Conservation (phyloP, 495 filamentous ascomycete genomes). For the Pseudomonodictys pantanalensis region DNA sequence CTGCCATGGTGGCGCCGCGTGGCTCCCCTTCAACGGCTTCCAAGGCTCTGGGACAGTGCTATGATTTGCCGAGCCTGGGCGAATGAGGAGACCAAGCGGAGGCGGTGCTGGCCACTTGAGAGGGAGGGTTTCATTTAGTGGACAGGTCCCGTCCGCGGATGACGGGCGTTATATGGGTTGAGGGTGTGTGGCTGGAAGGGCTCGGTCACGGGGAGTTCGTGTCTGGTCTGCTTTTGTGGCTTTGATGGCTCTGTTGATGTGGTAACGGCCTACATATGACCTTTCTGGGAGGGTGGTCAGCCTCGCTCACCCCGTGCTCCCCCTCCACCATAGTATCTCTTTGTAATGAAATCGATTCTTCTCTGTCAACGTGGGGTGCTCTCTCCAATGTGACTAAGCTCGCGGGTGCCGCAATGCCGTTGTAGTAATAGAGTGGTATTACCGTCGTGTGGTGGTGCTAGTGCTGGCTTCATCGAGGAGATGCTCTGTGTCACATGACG, state of each 20-base stretch:
- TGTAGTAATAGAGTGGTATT: neutral
- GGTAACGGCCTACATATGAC: neutral
- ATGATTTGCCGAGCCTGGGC: constrained; percentile 9
- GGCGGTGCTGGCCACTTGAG: neutral
- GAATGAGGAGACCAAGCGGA: neutral
- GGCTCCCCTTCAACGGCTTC: neutral
- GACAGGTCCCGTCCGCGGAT: too few relatives aligned
- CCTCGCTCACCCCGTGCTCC: too few relatives aligned
- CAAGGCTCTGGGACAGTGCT: too few relatives aligned
- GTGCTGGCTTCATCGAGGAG: neutral
- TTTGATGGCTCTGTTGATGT: neutral
- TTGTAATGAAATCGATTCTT: neutral
- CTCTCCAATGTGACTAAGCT: too few relatives aligned
- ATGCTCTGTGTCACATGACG: constrained; percentile 1
- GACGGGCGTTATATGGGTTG: neutral
- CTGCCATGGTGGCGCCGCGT: neutral
- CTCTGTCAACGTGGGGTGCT: neutral
- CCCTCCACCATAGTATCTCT: too few relatives aligned
- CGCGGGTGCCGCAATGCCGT: too few relatives aligned
- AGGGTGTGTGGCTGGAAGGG: neutral
- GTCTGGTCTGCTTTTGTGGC: neutral
- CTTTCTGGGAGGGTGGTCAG: too few relatives aligned
- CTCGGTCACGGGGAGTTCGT: neutral
- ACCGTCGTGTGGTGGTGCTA: neutral
- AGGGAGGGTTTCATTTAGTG: neutral